A percentile compares a stretch with the other conserved stretches of the same genome.
phyloP scores from a whole-genome alignment of 495 filamentous ascomycete genomes.

The Penicillium diatomitis region DNA sequence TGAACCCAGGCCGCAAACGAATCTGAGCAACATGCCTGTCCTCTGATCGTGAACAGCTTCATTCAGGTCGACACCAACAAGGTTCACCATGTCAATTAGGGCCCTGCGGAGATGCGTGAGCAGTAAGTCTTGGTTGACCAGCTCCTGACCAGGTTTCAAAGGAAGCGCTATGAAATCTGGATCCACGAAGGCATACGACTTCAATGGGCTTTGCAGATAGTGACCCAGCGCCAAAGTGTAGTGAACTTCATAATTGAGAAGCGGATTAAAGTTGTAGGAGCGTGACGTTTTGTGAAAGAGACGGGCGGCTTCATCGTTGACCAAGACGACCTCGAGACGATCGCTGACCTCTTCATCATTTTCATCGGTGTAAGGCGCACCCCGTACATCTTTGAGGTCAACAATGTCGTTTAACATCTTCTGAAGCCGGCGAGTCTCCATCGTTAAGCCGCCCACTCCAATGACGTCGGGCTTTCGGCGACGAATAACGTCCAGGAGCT shows the following conservation, averaged over 20 bases:
- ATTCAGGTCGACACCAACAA: conserved; percentile 90
- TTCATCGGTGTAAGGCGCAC: conserved; percentile 63
- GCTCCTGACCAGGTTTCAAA: conserved; percentile 83
- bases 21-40: conserved; percentile 80
- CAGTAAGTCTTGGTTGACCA: conserved; percentile 78
- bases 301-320: conserved; percentile 92
- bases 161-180: conserved; percentile 77
- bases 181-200: conserved; percentile 88
- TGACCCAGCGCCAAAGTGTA: conserved; percentile 85
- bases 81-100: conserved; percentile 96
- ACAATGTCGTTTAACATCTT: conserved; percentile 69
- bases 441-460: conserved; percentile 80
- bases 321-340: conserved; percentile 73
- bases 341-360: conserved; percentile 53
- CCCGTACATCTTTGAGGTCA: conserved; percentile 59
- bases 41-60: conserved; percentile 72
- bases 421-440: conserved; percentile 76
- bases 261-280: conserved; percentile 73
- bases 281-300: conserved; percentile 86
- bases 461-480: conserved; percentile 82
- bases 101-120: conserved; percentile 80
- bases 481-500: conserved; percentile 63
- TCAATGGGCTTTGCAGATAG: conserved; percentile 89
- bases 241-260: conserved; percentile 60
- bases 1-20: conserved; percentile 86